phyloP scores from a whole-genome alignment of 192 early-diverging fungal species.

The Polychytrium aggregatum region DNA sequence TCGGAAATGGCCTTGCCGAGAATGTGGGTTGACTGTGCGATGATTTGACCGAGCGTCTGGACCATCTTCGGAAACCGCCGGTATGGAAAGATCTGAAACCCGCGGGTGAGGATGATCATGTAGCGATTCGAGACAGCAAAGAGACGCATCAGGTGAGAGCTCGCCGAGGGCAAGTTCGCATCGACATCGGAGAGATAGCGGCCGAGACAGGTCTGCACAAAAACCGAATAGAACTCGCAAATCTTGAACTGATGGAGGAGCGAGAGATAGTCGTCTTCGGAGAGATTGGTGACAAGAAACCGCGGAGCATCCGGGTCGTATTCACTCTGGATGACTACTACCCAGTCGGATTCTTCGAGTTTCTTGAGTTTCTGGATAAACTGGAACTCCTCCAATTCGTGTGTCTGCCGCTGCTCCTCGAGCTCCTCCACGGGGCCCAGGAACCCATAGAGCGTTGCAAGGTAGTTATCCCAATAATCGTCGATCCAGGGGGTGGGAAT shows the following conservation, averaged over 20 bases:
- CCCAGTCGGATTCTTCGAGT: conserved; percentile 25
- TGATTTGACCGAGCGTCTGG: too few species aligned
- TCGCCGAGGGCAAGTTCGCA: too few species aligned
- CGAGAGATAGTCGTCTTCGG: conserved; percentile 18
- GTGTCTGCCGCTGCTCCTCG: conserved; percentile 13
- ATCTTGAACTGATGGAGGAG: conserved; percentile 23
- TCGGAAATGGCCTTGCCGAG: too few species aligned
- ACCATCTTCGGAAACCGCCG: too few species aligned
- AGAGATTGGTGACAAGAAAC: conserved; percentile 7
- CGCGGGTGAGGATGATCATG: too few species aligned
- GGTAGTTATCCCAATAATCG: conserved; percentile 14
- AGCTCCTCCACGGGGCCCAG: conserved; percentile 26
- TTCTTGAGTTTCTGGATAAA: conserved; percentile 8
- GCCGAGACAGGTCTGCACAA: too few species aligned
- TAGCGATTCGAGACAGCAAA: too few species aligned
- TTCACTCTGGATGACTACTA: conserved; percentile 26
- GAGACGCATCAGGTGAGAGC: too few species aligned
- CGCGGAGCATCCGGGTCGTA: conserved; percentile 7
- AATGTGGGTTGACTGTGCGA: too few species aligned
- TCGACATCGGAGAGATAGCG: too few species aligned
- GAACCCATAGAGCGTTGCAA: conserved; percentile 18
- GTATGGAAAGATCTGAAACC: too few species aligned
- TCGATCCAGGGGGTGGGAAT: conserved; percentile 12
- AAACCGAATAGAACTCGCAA: neutral
- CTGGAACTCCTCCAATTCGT: conserved; percentile 5